These are phyloP conservation scores for Syzygium malaccense DNA, from an alignment of 441 rosid species.

Conservation along the genomic window DNA sequence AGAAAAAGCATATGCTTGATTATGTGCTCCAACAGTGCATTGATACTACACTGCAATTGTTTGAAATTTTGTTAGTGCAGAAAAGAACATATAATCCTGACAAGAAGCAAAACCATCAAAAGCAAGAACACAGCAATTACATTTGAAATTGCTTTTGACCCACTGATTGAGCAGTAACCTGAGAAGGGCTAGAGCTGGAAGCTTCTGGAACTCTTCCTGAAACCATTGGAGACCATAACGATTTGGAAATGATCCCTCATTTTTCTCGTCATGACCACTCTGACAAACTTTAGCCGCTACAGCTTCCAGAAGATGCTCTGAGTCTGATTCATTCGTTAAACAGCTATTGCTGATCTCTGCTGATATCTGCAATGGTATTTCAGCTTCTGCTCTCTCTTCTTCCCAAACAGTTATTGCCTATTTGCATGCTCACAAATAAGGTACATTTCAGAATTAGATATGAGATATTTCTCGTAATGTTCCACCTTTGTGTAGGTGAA, in stretches of 20 bases:
- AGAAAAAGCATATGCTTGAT: conserved; percentile 88
- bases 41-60: conserved; percentile 85
- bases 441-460: no score
- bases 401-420: no score
- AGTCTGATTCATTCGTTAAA: conserved; percentile 42
- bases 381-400: background rate
- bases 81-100: background rate
- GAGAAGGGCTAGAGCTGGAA: conserved; percentile 37
- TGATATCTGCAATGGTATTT: conserved; percentile 18
- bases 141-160: conserved; percentile 68
- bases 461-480: background rate
- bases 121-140: background rate
- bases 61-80: conserved; percentile 23
- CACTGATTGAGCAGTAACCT: conserved; percentile 35
- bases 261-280: conserved; percentile 35
- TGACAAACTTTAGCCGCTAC: conserved; percentile 70
- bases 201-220: conserved; percentile 41
- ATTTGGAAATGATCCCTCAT: conserved; percentile 47
- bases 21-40: conserved; percentile 89
- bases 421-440: background rate
- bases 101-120: conserved; percentile 6
- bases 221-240: conserved; percentile 45
- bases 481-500: background rate
- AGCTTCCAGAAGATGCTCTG: conserved; percentile 87
- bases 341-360: conserved; percentile 53